Base-by-base conservation (phyloP, 2,329 filamentous ascomycete species). In the Fusarium proliferatum region DNA sequence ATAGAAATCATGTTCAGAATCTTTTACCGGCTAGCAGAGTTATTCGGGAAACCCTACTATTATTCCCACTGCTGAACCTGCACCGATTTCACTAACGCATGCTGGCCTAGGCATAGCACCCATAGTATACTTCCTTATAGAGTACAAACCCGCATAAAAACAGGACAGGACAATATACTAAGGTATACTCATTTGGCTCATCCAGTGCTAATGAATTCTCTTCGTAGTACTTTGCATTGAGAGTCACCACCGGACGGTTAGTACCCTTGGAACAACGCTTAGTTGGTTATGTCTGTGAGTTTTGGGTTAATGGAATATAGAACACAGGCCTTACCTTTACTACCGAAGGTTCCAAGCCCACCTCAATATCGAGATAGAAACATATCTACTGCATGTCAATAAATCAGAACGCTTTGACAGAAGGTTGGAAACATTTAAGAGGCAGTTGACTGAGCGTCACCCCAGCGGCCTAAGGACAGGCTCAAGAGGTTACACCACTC, bases 361-460 rank as follows among this genome's bases (percentile, higher is more conserved):
- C 30, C 30, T 23, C 21, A 16, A 28, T 28, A 26, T 38, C 19
- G 13, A 39, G 23, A 39, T 28, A 39, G 10, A 15, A 12, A 17
- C 15, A 26, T 17, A 17, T 15, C 13, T 28, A 12, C 51, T 26
- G n/a, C 34, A 28, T 21, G 15, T 53, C 19, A 21, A 26, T 38
- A 28, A n/a, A 26, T 9, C 13, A 38, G n/a, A 21, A 53, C 9
- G 13, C 23, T 53, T 53, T 38, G 34, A 38, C 23, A 53, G 23
- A 53, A 53, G 23, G 23, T 21, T 26, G 34, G 23, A 28, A 38
- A 36, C 4, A 19, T 19, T 11, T 19, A 23, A 26, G 41, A 56
- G 26, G 43, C 10, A 30, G 30, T n/a, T 59, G 23, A 45, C 45
- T 45, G 8, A 68, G 57, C 57, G 57, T 58, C 56, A 67, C 64